Evolutionary conservation across 257 asterid species (phyloP), one percentile per base, ranked within the genome.

Genomic region (Nicotiana knightiana): DNA sequence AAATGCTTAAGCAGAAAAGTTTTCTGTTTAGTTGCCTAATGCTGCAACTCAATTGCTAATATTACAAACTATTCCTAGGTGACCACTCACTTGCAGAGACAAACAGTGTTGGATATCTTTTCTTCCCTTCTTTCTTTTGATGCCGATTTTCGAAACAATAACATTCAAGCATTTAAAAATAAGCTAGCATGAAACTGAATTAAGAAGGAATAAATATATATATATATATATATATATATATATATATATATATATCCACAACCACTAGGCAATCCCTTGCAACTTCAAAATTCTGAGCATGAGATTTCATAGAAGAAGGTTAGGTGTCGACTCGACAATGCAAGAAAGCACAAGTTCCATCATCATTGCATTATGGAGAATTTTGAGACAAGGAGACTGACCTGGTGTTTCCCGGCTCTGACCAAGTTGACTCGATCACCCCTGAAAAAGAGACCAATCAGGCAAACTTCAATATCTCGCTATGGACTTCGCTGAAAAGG

Each of bases 331-430:
- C 62, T 73, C 43, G 4, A 51, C 62, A 35, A 51, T 51, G 43
- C 16, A 73, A 48, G 79, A 73, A 73, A 73, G 24, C 46, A 73
- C 63, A 48, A 37, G 28, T 9, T 57, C 48, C 24, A 8, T 64
- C 43, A 59, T 28, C 76, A 32, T 71, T 46, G 39, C 39, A 13
- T 63, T 2, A 9, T 35, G 48, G 32, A 75, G 59, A n/a, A 57
- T n/a, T 9, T 82, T 81, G 67, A 83, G 53, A 81, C 67, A 68
- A 85, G 35, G 51, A 55, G 15, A 85, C 85, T 79, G 83, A 96
- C 99, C 97, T 96, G 98, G 88, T 96, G 99, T 88, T 89, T 96
- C 63, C 99, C 99, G 65, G 99, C 99, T 88, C 89, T 92, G 81
- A 96, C 93, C 91, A 90, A 87, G 83, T 94, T 91, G 87, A 96